Base-by-base conservation (phyloP, 495 filamentous ascomycete genomes). In the Aspergillus olivimuriae region DNA sequence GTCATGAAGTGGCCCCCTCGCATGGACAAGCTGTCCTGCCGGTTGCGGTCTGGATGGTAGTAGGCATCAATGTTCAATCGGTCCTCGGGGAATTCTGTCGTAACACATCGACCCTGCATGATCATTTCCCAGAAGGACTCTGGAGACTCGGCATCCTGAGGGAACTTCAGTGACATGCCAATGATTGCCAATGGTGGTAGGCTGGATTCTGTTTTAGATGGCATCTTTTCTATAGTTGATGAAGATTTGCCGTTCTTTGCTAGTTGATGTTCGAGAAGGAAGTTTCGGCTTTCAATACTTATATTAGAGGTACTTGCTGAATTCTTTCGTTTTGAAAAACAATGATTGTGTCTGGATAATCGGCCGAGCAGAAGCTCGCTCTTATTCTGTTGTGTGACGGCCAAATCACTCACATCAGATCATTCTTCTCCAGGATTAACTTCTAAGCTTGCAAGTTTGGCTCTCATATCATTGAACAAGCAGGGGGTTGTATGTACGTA, bases 81-180 rank as follows among this genome's bases (percentile, higher is more conserved):
- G 10, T 71, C 58, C 0, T 39, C 14, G 1, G 78, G 78, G 0
- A 79, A 61, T 34, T 76, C 64, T 1, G 64, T 62, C 65, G 68
- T 65, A 2, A 66, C 70, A 50, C 65, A 74, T 43, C 65, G 58
- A 4, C 69, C 69, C 39, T 71, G 57, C 22, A 63, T 54, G 8
- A 78, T 46, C 41, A 81, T 67, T 14, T 76, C 52, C 77, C 77
- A 83, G 37, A 81, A 68, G 34, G 62, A 67, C 18, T 70, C 66
- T 4, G 73, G 66, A 31, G 53, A 68, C 15, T 65, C 58, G 22
- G 69, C 66, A 41, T 69, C 65, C 34, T 75, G 72, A 12, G 77
- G 76, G 46, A 81, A 75, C 12, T 74, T 72, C 38, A 77, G 74
- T 11, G 73, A 70, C 50, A 81, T 61, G 34, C 77, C 77, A 41